Conservation (phyloP, 345 rosid genomes). For the Abelmoschus esculentus region DNA sequence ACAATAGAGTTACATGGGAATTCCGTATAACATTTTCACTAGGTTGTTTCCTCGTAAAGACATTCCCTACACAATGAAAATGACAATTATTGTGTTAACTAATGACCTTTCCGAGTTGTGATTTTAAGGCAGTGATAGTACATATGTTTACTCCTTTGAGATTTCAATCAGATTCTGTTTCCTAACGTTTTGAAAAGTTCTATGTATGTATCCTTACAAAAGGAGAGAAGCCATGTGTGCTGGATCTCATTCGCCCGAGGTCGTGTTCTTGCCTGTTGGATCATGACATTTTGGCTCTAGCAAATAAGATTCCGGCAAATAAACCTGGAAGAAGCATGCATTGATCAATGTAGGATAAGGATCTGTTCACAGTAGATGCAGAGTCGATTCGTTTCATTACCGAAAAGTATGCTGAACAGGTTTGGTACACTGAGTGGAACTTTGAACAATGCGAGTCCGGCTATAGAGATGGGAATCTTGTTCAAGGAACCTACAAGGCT, state of each 20-base stretch:
- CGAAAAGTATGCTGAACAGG: slow-evolving; percentile 65
- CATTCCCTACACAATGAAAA: neutral
- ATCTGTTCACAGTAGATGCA: neutral
- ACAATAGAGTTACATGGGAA: neutral
- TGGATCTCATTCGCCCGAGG: neutral
- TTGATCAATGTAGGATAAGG: neutral
- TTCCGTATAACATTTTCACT: neutral
- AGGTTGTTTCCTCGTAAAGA: neutral
- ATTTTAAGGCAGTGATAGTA: neutral
- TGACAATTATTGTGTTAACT: neutral
- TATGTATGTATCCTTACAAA: neutral
- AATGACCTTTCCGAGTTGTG: too few species aligned
- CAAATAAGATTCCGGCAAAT: slow-evolving; percentile 74
- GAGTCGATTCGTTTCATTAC: neutral
- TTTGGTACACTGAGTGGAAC: slow-evolving; percentile 71
- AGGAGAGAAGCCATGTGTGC: neutral
- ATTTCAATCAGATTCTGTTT: too few species aligned
- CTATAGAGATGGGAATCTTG: slow-evolving; percentile 81
- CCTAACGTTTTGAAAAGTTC: too few species aligned
- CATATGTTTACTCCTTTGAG: neutral
- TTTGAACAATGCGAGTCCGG: slow-evolving; percentile 63
- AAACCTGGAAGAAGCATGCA: slow-evolving; percentile 47
- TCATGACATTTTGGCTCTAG: slow-evolving; percentile 85
- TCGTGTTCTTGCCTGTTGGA: slow-evolving; percentile 10
- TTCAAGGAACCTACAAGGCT: slow-evolving; percentile 80